Evolutionary conservation across 345 rosid species (phyloP).

Genomic region (Arabidopsis arenosa): DNA sequence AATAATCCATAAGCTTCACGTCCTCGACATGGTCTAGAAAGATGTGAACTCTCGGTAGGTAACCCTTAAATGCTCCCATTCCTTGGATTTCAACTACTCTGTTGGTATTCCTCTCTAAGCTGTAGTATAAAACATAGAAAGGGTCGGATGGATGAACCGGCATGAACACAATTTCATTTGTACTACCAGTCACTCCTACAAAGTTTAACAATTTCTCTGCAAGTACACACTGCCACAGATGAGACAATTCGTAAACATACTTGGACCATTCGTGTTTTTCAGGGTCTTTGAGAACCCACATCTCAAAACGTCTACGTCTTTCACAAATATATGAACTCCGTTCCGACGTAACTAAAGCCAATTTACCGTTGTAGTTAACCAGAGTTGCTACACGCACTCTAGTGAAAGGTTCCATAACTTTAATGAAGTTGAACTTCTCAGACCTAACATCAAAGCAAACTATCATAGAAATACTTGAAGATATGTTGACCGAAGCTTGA

Average conservation of each 20-base stretch:
- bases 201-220: neutral
- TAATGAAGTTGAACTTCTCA: neutral
- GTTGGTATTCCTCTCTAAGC: neutral
- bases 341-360: neutral
- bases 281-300: neutral
- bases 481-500: neutral
- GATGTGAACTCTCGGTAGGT: neutral
- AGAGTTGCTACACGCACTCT: neutral
- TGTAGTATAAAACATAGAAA: neutral
- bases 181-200: neutral
- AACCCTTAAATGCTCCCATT: neutral
- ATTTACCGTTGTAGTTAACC: slow-evolving; percentile 3
- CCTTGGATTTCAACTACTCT: neutral
- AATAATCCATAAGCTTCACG: neutral
- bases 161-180: neutral
- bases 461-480: neutral
- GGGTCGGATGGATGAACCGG: neutral
- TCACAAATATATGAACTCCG: neutral
- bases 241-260: too few species aligned
- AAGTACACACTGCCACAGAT: neutral
- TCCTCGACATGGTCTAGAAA: neutral
- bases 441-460: slow-evolving; percentile 13
- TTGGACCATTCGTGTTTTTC: neutral
- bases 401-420: neutral
- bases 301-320: neutral